A percentile compares a stretch with the other conserved stretches of the same genome.
Conservation (phyloP, 2,329 filamentous ascomycete genomes). For the Calonectria montana region DNA sequence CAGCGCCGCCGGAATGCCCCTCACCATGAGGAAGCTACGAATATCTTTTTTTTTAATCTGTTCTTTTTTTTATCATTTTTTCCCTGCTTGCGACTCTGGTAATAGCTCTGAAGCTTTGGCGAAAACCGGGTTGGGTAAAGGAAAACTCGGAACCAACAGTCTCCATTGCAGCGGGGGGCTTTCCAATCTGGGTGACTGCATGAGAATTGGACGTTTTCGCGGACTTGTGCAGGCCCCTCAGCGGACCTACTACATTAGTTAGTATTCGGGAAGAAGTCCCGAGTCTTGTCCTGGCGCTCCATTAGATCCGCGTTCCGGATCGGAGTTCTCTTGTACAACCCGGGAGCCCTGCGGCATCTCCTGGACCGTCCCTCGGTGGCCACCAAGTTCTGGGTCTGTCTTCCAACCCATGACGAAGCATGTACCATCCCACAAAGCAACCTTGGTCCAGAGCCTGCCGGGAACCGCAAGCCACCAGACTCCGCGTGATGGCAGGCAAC, state of each 20-base stretch:
- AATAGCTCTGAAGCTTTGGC: neutral
- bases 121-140: neutral
- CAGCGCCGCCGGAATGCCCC: slow-evolving; percentile 21
- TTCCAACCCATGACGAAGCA: neutral
- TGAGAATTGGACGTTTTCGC: neutral
- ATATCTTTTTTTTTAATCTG: neutral
- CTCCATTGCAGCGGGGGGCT: neutral
- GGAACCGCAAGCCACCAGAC: neutral
- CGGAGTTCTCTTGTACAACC: slow-evolving; percentile 12
- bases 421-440: slow-evolving; percentile 17
- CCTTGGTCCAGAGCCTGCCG: neutral
- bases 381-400: slow-evolving; percentile 13
- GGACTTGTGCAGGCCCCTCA: neutral
- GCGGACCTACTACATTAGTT: slow-evolving; percentile 3
- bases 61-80: neutral
- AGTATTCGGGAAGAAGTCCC: neutral
- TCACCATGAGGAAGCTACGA: neutral
- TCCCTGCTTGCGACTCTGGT: neutral
- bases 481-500: slow-evolving; percentile 4
- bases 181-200: neutral
- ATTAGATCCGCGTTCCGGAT: neutral
- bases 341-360: slow-evolving; percentile 22
- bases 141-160: neutral
- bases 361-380: slow-evolving; percentile 11
- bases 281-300: slow-evolving; percentile 26